These are phyloP conservation scores for Herpetomonas muscarum DNA, from an alignment of 208 protist species.

Conservation along the genomic window DNA sequence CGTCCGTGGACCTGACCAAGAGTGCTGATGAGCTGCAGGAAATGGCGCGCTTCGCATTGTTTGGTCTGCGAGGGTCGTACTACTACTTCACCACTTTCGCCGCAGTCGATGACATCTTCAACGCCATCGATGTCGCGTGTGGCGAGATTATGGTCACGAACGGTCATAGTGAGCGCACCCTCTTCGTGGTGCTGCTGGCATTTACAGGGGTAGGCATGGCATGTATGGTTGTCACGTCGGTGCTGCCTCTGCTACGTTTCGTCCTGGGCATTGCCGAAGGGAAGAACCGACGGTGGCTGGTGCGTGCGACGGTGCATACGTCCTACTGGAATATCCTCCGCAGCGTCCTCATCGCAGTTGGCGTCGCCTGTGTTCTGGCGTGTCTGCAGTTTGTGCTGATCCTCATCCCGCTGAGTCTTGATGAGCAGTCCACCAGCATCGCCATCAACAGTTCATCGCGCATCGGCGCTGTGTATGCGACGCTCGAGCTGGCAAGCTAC, in stretches of 20 bases:
- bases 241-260: neutral
- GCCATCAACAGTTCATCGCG: neutral
- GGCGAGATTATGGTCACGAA: neutral
- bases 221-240: slow-evolving; percentile 2
- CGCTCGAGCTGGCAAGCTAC: slow-evolving; percentile 3
- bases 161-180: slow-evolving; percentile 1
- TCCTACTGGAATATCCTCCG: slow-evolving; percentile 1
- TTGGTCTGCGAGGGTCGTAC: slow-evolving; percentile 10
- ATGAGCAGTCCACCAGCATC: neutral
- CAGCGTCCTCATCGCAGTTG: slow-evolving; percentile 4
- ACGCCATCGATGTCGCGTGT: neutral
- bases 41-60: slow-evolving; percentile 16
- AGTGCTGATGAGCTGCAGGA: slow-evolving; percentile 5
- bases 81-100: slow-evolving; percentile 7
- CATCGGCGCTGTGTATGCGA: neutral
- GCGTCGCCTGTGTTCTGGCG: neutral
- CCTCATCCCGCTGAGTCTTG: neutral
- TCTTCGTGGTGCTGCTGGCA: neutral
- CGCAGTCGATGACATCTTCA: neutral
- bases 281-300: neutral
- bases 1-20: slow-evolving; percentile 1
- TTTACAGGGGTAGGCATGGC: neutral
- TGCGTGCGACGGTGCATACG: slow-evolving; percentile 3
- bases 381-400: slow-evolving; percentile 4
- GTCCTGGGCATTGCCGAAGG: slow-evolving; percentile 8